Base-by-base conservation (phyloP, 768 basidiomycete species). In the Tricholoma hemisulphureum region DNA sequence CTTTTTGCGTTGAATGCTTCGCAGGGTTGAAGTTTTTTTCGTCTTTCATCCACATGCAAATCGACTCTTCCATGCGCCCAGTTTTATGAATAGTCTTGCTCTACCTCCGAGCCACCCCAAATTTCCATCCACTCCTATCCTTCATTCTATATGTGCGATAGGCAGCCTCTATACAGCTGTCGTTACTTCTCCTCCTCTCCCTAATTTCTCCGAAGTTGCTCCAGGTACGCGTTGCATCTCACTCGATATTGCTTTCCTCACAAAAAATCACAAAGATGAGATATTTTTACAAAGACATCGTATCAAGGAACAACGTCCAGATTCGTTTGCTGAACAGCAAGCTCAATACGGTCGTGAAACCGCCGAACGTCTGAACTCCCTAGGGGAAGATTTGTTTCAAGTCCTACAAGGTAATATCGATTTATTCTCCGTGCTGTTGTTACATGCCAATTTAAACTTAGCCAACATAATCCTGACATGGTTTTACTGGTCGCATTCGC, bases 141-240 rank as follows among this genome's bases (percentile, higher is more conserved):
- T 95, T 0, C 93, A 95, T 66, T 90, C 91, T n/a, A 89, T 95
- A 51, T 93, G 91, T 70, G 92, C 91, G 2, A 77, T 87, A 32
- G 87, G 88, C 14, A 86, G 89, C 57, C 73, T 87, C 20, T 92
- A 91, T 62, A 91, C 89, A 1, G 84, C 86, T 14, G 86, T 83
- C 3, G 83, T 87, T 3, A 75, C 80, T 10, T 83, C 81, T 4
- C 80, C 83, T 20, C 82, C 85, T 2, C 70, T 78, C 29, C 80
- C 80, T 20, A 73, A 81, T 58, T 80, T 81, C 53, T 71, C 74
- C 31, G 75, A 83, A 63, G 75, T 78, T 29, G 72, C 77, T 32
- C 77, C 80, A 67, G 77, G 79, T 80, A 34, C 59, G 16, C 31
- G 32, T 35, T 2, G 37, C 46, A 45, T 34, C n/a, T n/a, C 49